Percentiles rank a stretch among this genome's conserved stretches.
Evolutionary conservation across 2,329 filamentous ascomycete species (phyloP).

Genomic region (Metarhizium humberi): DNA sequence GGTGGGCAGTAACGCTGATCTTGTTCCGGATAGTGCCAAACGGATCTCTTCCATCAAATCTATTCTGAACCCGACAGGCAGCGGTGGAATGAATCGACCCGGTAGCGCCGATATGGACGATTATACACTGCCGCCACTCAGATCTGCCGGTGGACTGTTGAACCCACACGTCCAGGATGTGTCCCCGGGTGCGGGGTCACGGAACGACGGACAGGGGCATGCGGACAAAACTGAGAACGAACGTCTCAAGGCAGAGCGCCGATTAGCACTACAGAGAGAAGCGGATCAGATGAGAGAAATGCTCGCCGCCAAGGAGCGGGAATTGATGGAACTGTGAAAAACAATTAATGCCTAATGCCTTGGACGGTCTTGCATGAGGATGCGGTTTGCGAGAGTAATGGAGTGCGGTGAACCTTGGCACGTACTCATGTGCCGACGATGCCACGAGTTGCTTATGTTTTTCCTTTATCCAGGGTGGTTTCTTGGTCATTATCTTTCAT

Average conservation of each 20-base stretch:
- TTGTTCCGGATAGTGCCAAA: slow-evolving; percentile 41
- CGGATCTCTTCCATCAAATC: slow-evolving; percentile 68
- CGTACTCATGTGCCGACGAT: background rate
- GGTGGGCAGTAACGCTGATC: slow-evolving; percentile 23
- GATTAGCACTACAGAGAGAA: slow-evolving; percentile 59
- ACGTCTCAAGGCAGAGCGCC: slow-evolving; percentile 48
- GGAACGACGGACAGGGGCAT: slow-evolving; percentile 11
- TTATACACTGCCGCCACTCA: slow-evolving; percentile 32
- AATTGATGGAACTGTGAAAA: slow-evolving; percentile 38
- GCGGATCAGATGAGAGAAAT: slow-evolving; percentile 67
- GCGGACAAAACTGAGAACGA: slow-evolving; percentile 33
- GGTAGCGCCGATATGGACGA: slow-evolving; percentile 28
- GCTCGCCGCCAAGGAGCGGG: slow-evolving; percentile 63
- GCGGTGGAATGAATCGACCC: slow-evolving; percentile 12
- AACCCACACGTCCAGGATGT: slow-evolving; percentile 15
- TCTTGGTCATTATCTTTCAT: background rate
- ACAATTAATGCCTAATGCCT: slow-evolving; percentile 5
- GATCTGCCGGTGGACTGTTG: slow-evolving; percentile 26
- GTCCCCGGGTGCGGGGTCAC: slow-evolving; percentile 9
- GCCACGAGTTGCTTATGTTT: background rate
- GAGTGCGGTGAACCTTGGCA: background rate
- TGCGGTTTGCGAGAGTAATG: background rate
- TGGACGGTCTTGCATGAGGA: background rate
- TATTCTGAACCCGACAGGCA: slow-evolving; percentile 52
- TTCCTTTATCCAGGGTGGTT: background rate